Base-by-base conservation (phyloP, 2,329 filamentous ascomycete genomes). In the Fusarium sambucinum region DNA sequence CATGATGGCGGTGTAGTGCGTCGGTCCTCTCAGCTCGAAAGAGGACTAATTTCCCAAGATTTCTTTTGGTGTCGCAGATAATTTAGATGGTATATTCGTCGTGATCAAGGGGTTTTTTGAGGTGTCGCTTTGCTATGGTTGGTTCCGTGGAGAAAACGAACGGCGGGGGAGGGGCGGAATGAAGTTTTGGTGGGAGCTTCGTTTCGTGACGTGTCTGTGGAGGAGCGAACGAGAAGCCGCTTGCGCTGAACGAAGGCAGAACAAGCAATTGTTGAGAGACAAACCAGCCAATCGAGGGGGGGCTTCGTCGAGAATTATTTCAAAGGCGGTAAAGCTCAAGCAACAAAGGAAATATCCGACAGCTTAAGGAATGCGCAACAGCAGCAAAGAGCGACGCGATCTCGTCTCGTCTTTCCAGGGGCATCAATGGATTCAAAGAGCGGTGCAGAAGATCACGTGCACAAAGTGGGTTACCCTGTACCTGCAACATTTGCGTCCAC, bases 131-230 rank as follows among this genome's bases (percentile, higher is more conserved):
- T 42, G 40, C 23, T 47, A 23, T 25, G 46, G 32, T 38, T 50
- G 52, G 42, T 33, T 65, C 64, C 66, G 53, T 67, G 53, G 66
- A 69, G 63, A 63, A 69, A 66, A 52, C 66, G 53, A 66, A 52
- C 66, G 53, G 66, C 62, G 66, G 66, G 66, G 66, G 66, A 69
- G 66, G 66, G 66, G 66, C 57, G 66, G 59, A 33, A 51, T 44
- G 53, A 66, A 45, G 61, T 66, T 69, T 69, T 69, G 66, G 61
- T 48, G 66, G 59, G 57, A 69, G 66, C 66, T 69, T 69, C 66
- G 57, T 55, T 63, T 38, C 33, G 66, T 69, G 66, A 69, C 62
- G 66, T 69, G 66, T 69, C 66, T 54, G 66, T 63, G 57, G 66
- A 67, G 62, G 66, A 63, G 35, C 47, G 27, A 45, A 45, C 27